Percentiles rank a stretch among this genome's conserved stretches.
These are phyloP conservation scores for Aspergillus steynii DNA, from an alignment of 495 filamentous ascomycete genomes.

Conservation along the genomic window DNA sequence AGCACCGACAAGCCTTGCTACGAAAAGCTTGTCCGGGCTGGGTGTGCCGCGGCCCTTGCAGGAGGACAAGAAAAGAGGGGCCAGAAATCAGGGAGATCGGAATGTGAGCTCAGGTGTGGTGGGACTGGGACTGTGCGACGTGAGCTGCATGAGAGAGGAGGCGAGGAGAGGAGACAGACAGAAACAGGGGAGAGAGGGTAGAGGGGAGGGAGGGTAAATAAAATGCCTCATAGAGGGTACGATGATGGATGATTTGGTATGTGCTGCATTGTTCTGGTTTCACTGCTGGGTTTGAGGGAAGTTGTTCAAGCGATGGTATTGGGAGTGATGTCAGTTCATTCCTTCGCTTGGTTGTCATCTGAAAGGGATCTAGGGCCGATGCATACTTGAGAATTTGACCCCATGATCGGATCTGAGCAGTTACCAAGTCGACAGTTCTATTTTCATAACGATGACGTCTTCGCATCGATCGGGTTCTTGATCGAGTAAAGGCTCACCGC, in stretches of 20 bases:
- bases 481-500: background rate
- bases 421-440: no score
- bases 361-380: no score
- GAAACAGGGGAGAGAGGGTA: background rate
- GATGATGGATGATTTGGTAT: background rate
- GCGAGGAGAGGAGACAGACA: no score
- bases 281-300: no score
- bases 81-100: background rate
- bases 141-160: background rate
- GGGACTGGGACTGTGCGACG: background rate
- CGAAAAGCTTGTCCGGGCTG: slow-evolving; percentile 16
- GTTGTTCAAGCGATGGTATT: no score
- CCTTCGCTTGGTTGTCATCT: no score
- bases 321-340: no score
- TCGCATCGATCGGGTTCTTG: no score
- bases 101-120: background rate
- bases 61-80: background rate
- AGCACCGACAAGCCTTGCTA: slow-evolving; percentile 22
- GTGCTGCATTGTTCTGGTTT: no score
- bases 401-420: no score
- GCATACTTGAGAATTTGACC: no score
- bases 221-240: background rate
- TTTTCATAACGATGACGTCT: no score
- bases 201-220: background rate
- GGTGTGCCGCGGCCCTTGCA: slow-evolving; percentile 11